Evolutionary conservation across 306 rosid genomes (phyloP).

Genomic region (Ormosia emarginata): DNA sequence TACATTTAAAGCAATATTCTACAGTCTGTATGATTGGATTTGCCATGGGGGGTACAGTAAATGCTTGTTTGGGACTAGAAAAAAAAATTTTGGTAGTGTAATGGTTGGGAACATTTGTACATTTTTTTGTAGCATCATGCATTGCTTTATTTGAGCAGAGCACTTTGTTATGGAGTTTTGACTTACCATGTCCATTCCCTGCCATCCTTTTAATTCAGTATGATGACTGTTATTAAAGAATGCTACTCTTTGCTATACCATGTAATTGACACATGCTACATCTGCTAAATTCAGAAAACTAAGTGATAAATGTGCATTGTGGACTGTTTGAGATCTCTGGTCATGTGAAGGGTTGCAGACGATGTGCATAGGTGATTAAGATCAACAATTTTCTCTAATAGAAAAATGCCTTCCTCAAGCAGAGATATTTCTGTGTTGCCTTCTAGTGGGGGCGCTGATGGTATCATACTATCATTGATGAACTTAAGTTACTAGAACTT

Average conservation of each 20-base stretch:
- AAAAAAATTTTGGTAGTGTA: not conserved
- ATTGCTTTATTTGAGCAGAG: constrained; percentile 1
- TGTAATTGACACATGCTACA: not conserved
- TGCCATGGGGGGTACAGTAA: not conserved
- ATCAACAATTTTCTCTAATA: not conserved
- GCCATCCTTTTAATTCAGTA: not conserved
- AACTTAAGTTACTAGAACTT: not conserved
- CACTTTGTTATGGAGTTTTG: not conserved
- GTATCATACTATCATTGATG: not conserved
- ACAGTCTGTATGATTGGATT: not conserved
- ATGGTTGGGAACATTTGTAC: not conserved
- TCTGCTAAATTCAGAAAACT: not conserved
- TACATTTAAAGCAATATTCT: not conserved
- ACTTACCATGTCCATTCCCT: not conserved
- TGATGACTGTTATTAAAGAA: not conserved
- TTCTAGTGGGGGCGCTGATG: not conserved
- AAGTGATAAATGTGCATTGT: not conserved
- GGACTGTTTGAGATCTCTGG: not conserved
- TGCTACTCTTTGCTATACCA: not conserved
- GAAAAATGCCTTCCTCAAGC: not conserved
- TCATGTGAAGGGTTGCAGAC: not conserved
- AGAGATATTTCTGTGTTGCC: not conserved
- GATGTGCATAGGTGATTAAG: not conserved
- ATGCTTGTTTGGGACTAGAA: not conserved
- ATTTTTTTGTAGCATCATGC: not conserved